Base-by-base conservation (phyloP, 1,284 basidiomycete species). In the Heimioporus punctisporus region DNA sequence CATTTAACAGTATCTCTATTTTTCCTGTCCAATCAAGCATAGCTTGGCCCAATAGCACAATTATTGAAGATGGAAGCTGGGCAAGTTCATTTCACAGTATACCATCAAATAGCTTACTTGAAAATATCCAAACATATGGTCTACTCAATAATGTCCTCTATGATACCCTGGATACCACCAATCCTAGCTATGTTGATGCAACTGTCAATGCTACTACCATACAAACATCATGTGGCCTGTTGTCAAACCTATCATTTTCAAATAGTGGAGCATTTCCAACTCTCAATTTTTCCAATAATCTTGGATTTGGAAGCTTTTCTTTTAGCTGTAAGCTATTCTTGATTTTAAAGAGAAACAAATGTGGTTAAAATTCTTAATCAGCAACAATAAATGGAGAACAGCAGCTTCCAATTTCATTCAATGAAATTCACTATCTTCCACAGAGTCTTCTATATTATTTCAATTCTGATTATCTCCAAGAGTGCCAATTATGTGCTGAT, bases 181-280 rank as follows among this genome's bases (percentile, higher is more conserved):
- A 45, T 26, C n/a, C 24, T 19, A 12, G 4, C 3, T 26, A 50
- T 6, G 28, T 31, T 8, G 28, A 28, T 47, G 40, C 48, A 24
- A 47, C 26, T 50, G 57, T 59, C 1, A 58, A 59, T 59, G 39
- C 47, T 24, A 58, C 56, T 1, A 50, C 44, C 5, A 2, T 58
- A 11, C 25, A 40, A 27, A 21, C 41, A 2, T 28, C 5, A 3
- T 58, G 56, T 59, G 40, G 46, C 3, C 23, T 58, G 17, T 15
- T 58, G 23, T 28, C 47, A 17, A 57, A 57, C 25, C 19, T 57
- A 4, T 28, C 27, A 12, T 45, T 45, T 8, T 21, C 26, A 2
- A 30, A 45, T 7, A 14, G 11, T 28, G 11, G 4, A 28, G 4
- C 3, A 7, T 2, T 5, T 6, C n/a, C 44, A 45, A 21, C 10